Conservation (phyloP, 1,139 yeast genomes). For the Scheffersomyces parashehatae region DNA sequence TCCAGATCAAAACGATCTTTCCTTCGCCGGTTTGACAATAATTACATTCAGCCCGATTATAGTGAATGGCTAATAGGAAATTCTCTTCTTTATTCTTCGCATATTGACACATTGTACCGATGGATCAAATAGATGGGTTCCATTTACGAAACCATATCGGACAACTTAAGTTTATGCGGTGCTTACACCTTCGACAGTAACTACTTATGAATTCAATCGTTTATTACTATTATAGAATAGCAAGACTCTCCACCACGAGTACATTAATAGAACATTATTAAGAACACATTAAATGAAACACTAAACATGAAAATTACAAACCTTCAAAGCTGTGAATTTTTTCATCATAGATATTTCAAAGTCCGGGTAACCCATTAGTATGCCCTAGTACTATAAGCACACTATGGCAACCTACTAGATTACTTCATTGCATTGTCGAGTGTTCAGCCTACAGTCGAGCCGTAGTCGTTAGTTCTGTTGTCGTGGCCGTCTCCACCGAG, state of each 20-base stretch:
- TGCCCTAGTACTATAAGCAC: too few relatives aligned
- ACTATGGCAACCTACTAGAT: too few relatives aligned
- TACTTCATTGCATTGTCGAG: neutral
- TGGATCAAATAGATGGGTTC: conserved; percentile 22
- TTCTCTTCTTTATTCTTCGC: conserved; percentile 33
- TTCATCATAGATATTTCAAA: neutral
- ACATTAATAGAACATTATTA: too few relatives aligned
- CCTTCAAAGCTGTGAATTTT: too few relatives aligned
- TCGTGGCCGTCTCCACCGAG: conserved; percentile 35
- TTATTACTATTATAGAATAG: too few relatives aligned
- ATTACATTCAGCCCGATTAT: neutral
- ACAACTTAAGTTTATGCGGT: conserved; percentile 49
- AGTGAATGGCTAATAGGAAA: neutral
- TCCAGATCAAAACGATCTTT: neutral
- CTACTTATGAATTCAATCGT: too few relatives aligned
- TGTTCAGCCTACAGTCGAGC: conserved; percentile 17
- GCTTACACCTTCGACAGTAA: too few relatives aligned
- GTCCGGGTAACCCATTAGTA: conserved; percentile 9
- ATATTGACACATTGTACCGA: conserved; percentile 56
- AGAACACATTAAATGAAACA: too few relatives aligned
- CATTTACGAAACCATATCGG: conserved; percentile 28
- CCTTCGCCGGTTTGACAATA: neutral
- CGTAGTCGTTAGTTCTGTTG: conserved; percentile 27
- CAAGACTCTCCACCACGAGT: too few relatives aligned
- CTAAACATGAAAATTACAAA: too few relatives aligned